phyloP scores from a whole-genome alignment of 169 alveolate species.

The Perkinsus chesapeaki region DNA sequence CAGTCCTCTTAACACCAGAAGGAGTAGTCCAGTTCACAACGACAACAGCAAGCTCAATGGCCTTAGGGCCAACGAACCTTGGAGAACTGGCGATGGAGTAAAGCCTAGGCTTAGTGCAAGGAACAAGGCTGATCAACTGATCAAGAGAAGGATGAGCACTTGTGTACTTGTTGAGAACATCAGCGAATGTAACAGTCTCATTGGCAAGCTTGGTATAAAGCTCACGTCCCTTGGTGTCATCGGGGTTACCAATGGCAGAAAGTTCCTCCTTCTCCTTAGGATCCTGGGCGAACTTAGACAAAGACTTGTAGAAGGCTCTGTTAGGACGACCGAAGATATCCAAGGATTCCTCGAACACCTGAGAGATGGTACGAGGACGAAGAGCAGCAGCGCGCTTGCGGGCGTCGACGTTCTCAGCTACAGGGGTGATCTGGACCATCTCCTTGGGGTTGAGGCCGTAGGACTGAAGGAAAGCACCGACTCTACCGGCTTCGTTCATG shows the following conservation, averaged over 20 bases:
- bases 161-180: conserved; percentile 23
- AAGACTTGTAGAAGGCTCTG: conserved; percentile 24
- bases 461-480: background rate
- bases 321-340: conserved; percentile 38
- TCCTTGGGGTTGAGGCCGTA: conserved; percentile 2
- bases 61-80: conserved; percentile 19
- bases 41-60: background rate
- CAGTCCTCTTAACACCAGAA: background rate
- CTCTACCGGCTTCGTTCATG: conserved; percentile 16
- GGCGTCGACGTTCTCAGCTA: background rate
- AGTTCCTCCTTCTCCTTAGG: conserved; percentile 29
- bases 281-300: conserved; percentile 22
- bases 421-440: background rate
- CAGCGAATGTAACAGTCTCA: conserved; percentile 32
- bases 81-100: conserved; percentile 37
- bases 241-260: conserved; percentile 14
- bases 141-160: conserved; percentile 24
- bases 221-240: conserved; percentile 16
- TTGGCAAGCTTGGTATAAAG: conserved; percentile 9
- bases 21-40: conserved; percentile 10
- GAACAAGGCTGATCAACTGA: conserved; percentile 29
- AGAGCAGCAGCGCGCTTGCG: conserved; percentile 13
- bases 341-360: conserved; percentile 27
- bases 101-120: conserved; percentile 28
- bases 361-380: conserved; percentile 22